Percentiles rank a stretch among this genome's conserved stretches.
Evolutionary conservation across 1,284 basidiomycete species (phyloP).

Genomic region (Cryptococcus sp.): DNA sequence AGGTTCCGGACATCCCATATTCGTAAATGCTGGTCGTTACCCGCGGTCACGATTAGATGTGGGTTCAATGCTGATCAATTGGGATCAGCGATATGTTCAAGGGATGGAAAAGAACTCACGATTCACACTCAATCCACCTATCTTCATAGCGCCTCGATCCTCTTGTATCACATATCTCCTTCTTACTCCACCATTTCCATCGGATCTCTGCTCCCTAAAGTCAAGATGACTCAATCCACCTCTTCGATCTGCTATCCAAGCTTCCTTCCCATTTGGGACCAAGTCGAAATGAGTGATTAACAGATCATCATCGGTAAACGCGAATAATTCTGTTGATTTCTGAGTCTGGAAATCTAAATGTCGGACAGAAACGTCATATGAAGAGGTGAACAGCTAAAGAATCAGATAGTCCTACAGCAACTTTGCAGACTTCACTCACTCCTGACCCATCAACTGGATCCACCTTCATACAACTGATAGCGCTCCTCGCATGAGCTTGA

Average conservation of each 20-base stretch:
- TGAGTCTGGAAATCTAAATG: constrained; percentile 45
- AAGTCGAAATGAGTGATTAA: constrained; percentile 51
- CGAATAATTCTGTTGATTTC: constrained; percentile 45
- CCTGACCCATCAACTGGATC: constrained; percentile 41
- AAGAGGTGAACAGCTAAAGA: constrained; percentile 46
- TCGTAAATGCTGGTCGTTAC: constrained; percentile 41
- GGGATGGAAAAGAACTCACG: constrained; percentile 28
- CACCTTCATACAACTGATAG: constrained; percentile 46
- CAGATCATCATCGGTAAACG: constrained; percentile 45
- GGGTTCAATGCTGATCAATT: constrained; percentile 36
- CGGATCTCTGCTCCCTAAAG: constrained; percentile 33
- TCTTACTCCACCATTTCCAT: constrained; percentile 13
- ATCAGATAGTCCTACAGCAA: background rate
- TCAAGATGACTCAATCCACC: constrained; percentile 50
- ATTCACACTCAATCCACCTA: constrained; percentile 47
- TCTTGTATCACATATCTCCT: constrained; percentile 41
- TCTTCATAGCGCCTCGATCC: constrained; percentile 39
- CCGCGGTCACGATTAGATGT: constrained; percentile 43
- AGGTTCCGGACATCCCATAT: constrained; percentile 46
- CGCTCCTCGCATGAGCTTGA: constrained; percentile 44
- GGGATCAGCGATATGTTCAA: background rate
- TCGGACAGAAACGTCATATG: constrained; percentile 51
- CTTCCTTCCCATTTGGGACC: constrained; percentile 43
- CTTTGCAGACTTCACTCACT: constrained; percentile 24
- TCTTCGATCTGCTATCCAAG: constrained; percentile 47